Conservation (phyloP, 2,329 filamentous ascomycete genomes). For the Colletotrichum cordylinicola region DNA sequence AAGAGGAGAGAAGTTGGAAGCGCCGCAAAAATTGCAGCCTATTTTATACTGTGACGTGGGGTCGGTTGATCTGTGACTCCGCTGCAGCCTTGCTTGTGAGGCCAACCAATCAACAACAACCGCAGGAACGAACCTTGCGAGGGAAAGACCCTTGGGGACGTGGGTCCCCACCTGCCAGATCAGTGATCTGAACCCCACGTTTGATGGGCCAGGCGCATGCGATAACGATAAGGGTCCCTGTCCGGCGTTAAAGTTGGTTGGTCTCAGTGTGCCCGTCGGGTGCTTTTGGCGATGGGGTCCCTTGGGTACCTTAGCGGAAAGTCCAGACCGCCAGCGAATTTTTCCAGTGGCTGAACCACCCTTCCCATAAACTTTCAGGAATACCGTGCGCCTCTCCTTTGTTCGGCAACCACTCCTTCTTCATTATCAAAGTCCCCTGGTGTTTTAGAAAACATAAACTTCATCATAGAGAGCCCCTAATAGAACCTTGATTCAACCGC, state of each 20-base stretch:
- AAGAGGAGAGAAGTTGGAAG: constrained; percentile 25
- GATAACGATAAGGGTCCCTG: constrained; percentile 14
- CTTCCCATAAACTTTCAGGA: neutral
- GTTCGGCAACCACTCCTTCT: neutral
- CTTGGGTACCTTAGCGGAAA: neutral
- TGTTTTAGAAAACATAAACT: neutral
- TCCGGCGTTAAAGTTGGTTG: neutral
- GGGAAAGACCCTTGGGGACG: neutral
- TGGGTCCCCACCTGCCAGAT: constrained; percentile 16
- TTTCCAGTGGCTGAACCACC: neutral
- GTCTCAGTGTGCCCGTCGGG: neutral
- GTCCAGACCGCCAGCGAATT: constrained; percentile 19
- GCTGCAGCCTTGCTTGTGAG: constrained; percentile 22
- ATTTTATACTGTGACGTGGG: constrained; percentile 14
- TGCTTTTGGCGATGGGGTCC: constrained; percentile 18
- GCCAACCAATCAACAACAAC: constrained; percentile 14
- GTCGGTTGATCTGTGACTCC: constrained; percentile 4
- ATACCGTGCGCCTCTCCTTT: neutral
- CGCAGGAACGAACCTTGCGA: neutral
- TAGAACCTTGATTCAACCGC: constrained; percentile 9
- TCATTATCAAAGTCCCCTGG: neutral
- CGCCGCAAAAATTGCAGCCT: constrained; percentile 1
- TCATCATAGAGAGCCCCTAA: neutral
- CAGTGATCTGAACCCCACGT: neutral
- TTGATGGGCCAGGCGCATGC: neutral